A percentile compares a stretch with the other conserved stretches of the same genome.
Conservation (phyloP, 2,329 filamentous ascomycete genomes). For the Stemphylium vesicarium region DNA sequence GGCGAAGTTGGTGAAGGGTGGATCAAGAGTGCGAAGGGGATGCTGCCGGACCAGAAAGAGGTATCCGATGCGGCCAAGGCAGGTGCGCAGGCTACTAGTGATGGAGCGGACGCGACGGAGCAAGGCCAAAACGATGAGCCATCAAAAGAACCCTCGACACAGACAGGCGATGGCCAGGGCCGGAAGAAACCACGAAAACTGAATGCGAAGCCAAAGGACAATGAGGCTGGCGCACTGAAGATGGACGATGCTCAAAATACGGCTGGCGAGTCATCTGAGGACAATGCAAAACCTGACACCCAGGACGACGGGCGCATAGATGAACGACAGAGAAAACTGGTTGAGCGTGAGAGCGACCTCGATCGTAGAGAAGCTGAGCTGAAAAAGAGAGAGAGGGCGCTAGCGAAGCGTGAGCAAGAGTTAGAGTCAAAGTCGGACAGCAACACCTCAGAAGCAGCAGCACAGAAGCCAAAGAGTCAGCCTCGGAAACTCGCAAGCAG, state of each 20-base stretch:
- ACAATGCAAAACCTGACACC: background rate
- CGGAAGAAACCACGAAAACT: constrained; percentile 28
- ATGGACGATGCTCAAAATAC: background rate
- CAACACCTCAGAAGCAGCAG: background rate
- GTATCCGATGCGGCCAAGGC: constrained; percentile 3
- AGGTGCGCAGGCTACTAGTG: background rate
- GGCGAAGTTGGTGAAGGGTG: constrained; percentile 15
- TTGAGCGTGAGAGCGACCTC: constrained; percentile 2
- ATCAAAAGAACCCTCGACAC: background rate
- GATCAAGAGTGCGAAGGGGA: constrained; percentile 16
- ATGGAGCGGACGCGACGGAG: background rate
- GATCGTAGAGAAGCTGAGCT: constrained; percentile 8
- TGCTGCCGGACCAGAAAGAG: constrained; percentile 17
- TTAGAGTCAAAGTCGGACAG: background rate
- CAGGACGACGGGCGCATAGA: background rate
- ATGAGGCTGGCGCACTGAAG: background rate
- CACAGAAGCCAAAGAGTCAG: constrained; percentile 9
- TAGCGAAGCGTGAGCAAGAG: constrained; percentile 5
- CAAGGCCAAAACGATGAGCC: background rate
- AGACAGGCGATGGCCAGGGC: background rate
- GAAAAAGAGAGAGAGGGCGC: constrained; percentile 6
- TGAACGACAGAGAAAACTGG: background rate
- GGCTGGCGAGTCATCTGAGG: background rate
- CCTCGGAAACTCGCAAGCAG: constrained; percentile 20
- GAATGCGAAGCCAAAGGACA: constrained; percentile 7